Conservation (phyloP, 2,329 filamentous ascomycete species). For the Chaetomium strumarium region DNA sequence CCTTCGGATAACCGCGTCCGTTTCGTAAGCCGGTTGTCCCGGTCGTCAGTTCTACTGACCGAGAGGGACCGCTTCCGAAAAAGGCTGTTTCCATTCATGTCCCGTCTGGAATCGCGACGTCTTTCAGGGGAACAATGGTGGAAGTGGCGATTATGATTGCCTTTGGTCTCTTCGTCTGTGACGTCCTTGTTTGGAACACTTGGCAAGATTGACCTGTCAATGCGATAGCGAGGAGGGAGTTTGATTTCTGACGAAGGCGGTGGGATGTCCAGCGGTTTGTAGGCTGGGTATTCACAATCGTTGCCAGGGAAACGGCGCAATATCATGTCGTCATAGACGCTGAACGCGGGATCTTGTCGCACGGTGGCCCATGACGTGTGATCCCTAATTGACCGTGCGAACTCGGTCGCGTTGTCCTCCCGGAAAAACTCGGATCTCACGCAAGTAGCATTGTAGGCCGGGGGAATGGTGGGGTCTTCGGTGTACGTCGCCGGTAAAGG, state of each 20-base stretch:
- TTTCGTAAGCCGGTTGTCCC: conserved; percentile 13
- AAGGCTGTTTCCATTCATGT: background rate
- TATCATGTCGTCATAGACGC: conserved; percentile 26
- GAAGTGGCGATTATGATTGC: background rate
- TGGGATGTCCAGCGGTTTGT: conserved; percentile 18
- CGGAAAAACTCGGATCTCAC: conserved; percentile 42
- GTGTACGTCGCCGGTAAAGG: conserved; percentile 39
- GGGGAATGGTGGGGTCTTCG: conserved; percentile 42
- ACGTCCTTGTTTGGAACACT: background rate
- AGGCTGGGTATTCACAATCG: conserved; percentile 26
- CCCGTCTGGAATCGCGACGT: background rate
- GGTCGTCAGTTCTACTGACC: background rate
- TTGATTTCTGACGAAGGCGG: conserved; percentile 18
- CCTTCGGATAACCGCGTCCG: conserved; percentile 9
- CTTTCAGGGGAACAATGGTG: background rate
- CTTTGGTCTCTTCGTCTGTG: background rate
- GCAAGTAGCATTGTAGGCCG: conserved; percentile 37
- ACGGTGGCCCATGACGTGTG: conserved; percentile 36
- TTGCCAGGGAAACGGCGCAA: conserved; percentile 21
- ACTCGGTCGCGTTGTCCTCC: conserved; percentile 39
- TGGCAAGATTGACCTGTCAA: conserved; percentile 4
- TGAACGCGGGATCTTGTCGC: conserved; percentile 41
- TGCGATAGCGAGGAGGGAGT: conserved; percentile 18
- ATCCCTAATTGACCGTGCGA: conserved; percentile 37
- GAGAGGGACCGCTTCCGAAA: conserved; percentile 14